Conservation (phyloP, 495 filamentous ascomycete species). For the Xylaria scruposa region DNA sequence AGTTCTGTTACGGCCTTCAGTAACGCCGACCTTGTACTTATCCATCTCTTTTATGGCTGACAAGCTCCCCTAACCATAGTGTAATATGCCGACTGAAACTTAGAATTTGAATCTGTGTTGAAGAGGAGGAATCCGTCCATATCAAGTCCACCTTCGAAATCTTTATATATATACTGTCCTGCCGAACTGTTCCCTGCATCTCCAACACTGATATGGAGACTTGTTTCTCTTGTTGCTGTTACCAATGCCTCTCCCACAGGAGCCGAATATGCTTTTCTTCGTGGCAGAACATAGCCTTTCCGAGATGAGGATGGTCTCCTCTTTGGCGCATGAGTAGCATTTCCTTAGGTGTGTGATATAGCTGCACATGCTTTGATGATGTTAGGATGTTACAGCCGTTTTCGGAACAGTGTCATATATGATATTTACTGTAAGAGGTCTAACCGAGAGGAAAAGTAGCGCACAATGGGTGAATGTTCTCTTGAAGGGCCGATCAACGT, state of each 20-base stretch:
- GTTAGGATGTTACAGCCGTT: slow-evolving; percentile 11
- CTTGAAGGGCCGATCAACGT: neutral
- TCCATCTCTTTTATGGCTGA: neutral
- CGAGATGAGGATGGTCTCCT: slow-evolving; percentile 53
- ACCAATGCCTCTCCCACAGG: slow-evolving; percentile 43
- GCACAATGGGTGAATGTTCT: neutral
- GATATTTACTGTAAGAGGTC: neutral
- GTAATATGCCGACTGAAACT: neutral
- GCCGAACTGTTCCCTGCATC: slow-evolving; percentile 44
- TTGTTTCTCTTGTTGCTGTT: slow-evolving; percentile 37
- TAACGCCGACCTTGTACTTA: neutral
- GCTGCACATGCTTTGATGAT: slow-evolving; percentile 46
- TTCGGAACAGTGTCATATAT: neutral
- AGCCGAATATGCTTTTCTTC: slow-evolving; percentile 46
- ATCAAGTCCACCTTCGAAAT: neutral
- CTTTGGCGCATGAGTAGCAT: slow-evolving; percentile 44
- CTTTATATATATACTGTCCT: slow-evolving; percentile 25
- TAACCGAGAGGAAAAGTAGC: neutral
- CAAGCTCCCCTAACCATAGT: neutral
- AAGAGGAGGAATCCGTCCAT: neutral
- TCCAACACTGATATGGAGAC: slow-evolving; percentile 48
- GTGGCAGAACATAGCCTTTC: slow-evolving; percentile 47
- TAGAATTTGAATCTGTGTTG: neutral
- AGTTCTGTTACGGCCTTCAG: neutral
- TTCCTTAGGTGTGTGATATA: slow-evolving; percentile 50